A percentile compares a stretch with the other conserved stretches of the same genome.
phyloP scores from a whole-genome alignment of 495 filamentous ascomycete genomes.

The Xylaria palmicola region DNA sequence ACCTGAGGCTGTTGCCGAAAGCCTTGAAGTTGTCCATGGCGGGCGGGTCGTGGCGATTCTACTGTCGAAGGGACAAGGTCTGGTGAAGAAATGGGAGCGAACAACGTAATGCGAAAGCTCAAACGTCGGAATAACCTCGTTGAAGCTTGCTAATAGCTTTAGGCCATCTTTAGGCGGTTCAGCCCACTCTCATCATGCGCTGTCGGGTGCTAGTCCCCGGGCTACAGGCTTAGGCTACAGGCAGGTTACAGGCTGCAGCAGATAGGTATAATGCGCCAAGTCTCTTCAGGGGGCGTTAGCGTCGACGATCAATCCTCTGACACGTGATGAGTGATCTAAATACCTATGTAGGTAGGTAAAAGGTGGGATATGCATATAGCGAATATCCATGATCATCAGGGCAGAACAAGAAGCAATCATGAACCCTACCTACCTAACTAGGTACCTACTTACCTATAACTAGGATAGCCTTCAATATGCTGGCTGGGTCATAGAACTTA shows the following conservation, averaged over 20 bases:
- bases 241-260: not conserved
- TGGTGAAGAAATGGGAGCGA: not conserved
- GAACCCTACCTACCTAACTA: too few species aligned
- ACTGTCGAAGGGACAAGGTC: not conserved
- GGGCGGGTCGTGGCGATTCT: constrained; percentile 1
- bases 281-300: not conserved
- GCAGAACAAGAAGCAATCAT: too few species aligned
- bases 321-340: constrained; percentile 1
- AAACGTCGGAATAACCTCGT: not conserved
- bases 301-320: not conserved
- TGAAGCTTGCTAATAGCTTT: not conserved
- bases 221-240: not conserved
- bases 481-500: too few species aligned
- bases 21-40: constrained; percentile 70
- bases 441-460: too few species aligned
- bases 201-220: not conserved
- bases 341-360: not conserved
- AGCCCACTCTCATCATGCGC: not conserved
- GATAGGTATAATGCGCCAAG: constrained; percentile 5
- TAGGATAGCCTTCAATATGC: too few species aligned
- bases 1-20: constrained; percentile 45
- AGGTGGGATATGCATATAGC: not conserved
- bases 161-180: too few species aligned
- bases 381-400: too few species aligned
- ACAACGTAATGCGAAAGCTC: not conserved